Conservation (phyloP, 2,329 filamentous ascomycete species). For the Aureobasidium sp. region DNA sequence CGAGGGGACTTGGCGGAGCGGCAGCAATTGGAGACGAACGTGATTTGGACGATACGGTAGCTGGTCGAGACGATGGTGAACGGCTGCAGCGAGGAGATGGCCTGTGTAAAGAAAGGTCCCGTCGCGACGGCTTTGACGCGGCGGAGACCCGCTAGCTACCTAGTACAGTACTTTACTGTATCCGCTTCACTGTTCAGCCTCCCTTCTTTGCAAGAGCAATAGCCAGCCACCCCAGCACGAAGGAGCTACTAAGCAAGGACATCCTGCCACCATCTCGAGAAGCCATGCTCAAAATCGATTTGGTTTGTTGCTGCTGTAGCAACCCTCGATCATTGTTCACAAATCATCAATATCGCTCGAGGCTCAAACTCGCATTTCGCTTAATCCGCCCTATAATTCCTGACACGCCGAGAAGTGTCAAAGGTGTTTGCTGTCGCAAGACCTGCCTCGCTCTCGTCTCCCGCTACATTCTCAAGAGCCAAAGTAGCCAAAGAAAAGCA, state of each 20-base stretch:
- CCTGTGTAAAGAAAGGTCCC: neutral
- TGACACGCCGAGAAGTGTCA: slow-evolving; percentile 8
- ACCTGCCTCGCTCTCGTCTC: neutral
- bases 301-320: neutral
- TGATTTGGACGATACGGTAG: neutral
- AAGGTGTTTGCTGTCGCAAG: neutral
- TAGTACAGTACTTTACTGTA: too few relatives aligned
- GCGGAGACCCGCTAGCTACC: neutral
- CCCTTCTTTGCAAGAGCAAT: neutral
- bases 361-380: neutral
- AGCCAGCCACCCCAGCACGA: neutral
- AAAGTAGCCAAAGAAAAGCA: neutral
- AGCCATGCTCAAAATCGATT: neutral
- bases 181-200: neutral
- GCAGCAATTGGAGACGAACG: neutral
- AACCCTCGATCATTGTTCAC: neutral
- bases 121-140: neutral
- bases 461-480: neutral
- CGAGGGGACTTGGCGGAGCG: neutral
- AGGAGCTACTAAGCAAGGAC: neutral
- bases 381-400: neutral
- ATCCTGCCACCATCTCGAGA: neutral
- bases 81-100: neutral
- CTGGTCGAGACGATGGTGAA: neutral
- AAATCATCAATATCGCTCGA: neutral